Conservation (phyloP, 2,329 filamentous ascomycete species). For the Dactylellina drechsleri region DNA sequence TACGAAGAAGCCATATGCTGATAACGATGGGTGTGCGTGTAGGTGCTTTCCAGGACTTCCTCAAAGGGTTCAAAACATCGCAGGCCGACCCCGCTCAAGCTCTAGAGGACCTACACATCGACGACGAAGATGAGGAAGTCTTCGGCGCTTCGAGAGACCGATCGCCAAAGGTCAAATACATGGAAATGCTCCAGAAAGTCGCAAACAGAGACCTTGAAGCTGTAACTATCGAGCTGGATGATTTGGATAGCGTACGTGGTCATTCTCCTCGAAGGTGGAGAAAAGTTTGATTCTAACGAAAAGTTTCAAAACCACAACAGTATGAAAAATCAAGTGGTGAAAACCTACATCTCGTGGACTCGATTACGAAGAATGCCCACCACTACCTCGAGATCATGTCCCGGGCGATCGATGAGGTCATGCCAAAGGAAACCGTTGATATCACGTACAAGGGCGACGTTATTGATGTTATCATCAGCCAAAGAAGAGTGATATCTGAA, state of each 20-base stretch:
- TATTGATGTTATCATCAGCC: slow-evolving; percentile 93
- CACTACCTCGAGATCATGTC: slow-evolving; percentile 95
- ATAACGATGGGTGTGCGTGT: slow-evolving; percentile 54
- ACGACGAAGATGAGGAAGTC: slow-evolving; percentile 86
- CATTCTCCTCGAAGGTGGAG: neutral
- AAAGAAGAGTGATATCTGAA: slow-evolving; percentile 86
- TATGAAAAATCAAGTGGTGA: slow-evolving; percentile 75
- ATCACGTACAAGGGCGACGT: slow-evolving; percentile 97
- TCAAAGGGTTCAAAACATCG: slow-evolving; percentile 86
- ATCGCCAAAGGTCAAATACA: slow-evolving; percentile 82
- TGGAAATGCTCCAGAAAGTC: slow-evolving; percentile 84
- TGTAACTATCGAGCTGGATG: slow-evolving; percentile 87
- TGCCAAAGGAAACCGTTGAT: slow-evolving; percentile 81
- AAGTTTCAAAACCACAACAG: slow-evolving; percentile 62
- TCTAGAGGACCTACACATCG: slow-evolving; percentile 84
- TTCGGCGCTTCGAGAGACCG: slow-evolving; percentile 70
- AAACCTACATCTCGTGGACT: slow-evolving; percentile 78
- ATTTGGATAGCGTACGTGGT: slow-evolving; percentile 75
- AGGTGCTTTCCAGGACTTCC: slow-evolving; percentile 88
- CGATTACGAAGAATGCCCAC: slow-evolving; percentile 88
- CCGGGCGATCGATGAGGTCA: slow-evolving; percentile 83
- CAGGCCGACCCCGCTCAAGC: slow-evolving; percentile 78
- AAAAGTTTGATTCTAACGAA: slow-evolving; percentile 44
- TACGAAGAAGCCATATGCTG: slow-evolving; percentile 34
- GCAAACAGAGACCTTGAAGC: slow-evolving; percentile 81